Percentiles rank a stretch among this genome's conserved stretches.
Conservation (phyloP, 352 stramenopile genomes). For the Aphanomyces invadans region DNA sequence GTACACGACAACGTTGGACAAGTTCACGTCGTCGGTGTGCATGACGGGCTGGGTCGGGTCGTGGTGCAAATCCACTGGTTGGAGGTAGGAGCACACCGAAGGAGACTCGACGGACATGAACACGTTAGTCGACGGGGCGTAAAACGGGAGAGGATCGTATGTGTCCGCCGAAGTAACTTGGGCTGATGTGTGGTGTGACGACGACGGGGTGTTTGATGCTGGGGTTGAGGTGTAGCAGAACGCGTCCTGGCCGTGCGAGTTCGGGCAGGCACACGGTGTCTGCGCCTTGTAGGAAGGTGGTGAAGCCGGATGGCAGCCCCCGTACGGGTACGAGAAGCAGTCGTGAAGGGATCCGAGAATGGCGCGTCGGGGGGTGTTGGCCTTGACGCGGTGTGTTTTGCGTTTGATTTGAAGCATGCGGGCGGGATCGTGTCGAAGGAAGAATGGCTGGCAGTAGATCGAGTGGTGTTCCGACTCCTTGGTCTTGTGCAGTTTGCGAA, state of each 20-base stretch:
- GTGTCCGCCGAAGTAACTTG: not conserved
- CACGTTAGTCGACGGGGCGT: not conserved
- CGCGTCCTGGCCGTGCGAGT: too few species aligned
- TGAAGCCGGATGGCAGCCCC: not conserved
- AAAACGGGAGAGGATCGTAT: slow-evolving; percentile 2
- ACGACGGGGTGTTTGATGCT: not conserved
- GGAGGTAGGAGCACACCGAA: not conserved
- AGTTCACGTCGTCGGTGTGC: not conserved
- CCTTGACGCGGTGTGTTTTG: slow-evolving; percentile 31
- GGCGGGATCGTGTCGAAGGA: slow-evolving; percentile 46
- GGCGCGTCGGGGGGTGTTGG: slow-evolving; percentile 1
- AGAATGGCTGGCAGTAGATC: slow-evolving; percentile 64
- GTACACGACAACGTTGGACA: not conserved
- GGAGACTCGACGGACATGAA: not conserved
- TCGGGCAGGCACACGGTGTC: too few species aligned
- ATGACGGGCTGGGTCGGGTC: not conserved
- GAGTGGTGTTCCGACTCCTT: slow-evolving; percentile 65
- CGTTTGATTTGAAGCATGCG: slow-evolving; percentile 67
- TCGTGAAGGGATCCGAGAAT: not conserved
- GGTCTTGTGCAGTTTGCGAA: slow-evolving; percentile 39
- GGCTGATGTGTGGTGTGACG: not conserved
- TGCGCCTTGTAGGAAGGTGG: not conserved
- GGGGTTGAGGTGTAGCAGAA: not conserved
- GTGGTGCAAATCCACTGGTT: not conserved
- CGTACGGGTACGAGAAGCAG: not conserved